Conservation (phyloP, 2,329 filamentous ascomycete genomes). For the Triangularia verruculosa region DNA sequence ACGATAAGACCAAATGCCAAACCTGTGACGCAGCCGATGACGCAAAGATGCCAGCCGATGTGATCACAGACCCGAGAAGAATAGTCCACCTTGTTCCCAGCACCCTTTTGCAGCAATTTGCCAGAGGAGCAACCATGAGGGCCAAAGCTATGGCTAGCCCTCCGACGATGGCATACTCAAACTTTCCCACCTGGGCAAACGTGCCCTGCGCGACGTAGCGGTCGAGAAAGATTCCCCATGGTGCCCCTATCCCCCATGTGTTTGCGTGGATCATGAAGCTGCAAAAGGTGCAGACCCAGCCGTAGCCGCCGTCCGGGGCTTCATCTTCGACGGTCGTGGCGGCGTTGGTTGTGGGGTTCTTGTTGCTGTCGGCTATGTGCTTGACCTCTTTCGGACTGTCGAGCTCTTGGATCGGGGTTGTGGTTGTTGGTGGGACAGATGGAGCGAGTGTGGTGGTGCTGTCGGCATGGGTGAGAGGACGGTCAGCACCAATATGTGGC, state of each 20-base stretch:
- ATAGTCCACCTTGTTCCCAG: conserved; percentile 40
- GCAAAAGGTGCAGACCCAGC: conserved; percentile 42
- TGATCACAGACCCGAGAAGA: conserved; percentile 51
- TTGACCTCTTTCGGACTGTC: background rate
- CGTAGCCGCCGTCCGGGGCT: conserved; percentile 59
- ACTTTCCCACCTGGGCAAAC: conserved; percentile 49
- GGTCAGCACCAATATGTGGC: background rate
- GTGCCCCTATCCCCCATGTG: conserved; percentile 41
- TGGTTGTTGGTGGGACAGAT: background rate
- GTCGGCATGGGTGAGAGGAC: background rate
- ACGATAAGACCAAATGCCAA: conserved; percentile 60
- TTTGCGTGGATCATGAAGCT: conserved; percentile 37
- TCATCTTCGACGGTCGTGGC: conserved; percentile 7
- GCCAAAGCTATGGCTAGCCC: conserved; percentile 50
- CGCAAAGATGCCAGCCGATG: conserved; percentile 49
- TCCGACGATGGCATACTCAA: conserved; percentile 60
- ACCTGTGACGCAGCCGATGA: conserved; percentile 50
- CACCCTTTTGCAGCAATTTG: conserved; percentile 28
- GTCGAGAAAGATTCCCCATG: conserved; percentile 55
- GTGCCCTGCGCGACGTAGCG: conserved; percentile 51
- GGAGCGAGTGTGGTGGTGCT: background rate
- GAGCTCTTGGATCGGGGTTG: background rate
- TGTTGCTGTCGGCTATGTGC: background rate
- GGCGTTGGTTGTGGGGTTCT: background rate
- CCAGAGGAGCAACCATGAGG: conserved; percentile 41